Evolutionary conservation across 2,329 filamentous ascomycete species (phyloP).

Genomic region (Aaosphaeria pasadenensis): DNA sequence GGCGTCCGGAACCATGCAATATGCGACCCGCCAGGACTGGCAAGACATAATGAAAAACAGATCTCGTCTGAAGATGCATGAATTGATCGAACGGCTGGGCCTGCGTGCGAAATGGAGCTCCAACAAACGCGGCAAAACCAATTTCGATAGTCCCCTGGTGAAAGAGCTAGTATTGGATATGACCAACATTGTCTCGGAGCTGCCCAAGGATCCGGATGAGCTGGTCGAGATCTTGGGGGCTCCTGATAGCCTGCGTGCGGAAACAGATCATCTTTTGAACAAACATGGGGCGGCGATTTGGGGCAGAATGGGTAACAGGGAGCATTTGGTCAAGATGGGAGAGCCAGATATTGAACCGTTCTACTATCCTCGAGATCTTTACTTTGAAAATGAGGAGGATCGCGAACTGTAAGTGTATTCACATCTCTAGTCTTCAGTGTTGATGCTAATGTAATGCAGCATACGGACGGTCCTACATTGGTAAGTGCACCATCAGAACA

Average conservation of each 20-base stretch:
- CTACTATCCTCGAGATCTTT: constrained; percentile 29
- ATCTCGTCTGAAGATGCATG: constrained; percentile 35
- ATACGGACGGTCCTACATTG: constrained; percentile 34
- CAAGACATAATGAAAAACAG: constrained; percentile 36
- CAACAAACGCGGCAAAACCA: constrained; percentile 36
- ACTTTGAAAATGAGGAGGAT: constrained; percentile 31
- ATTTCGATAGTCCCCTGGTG: constrained; percentile 33
- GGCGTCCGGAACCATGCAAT: constrained; percentile 10
- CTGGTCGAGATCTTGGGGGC: constrained; percentile 25
- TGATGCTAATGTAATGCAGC: constrained; percentile 8
- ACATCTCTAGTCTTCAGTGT: background rate
- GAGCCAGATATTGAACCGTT: constrained; percentile 30
- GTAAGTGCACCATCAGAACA: background rate
- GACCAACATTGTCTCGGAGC: constrained; percentile 26
- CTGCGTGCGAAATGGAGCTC: constrained; percentile 35
- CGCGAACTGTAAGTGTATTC: constrained; percentile 21
- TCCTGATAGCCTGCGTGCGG: constrained; percentile 25
- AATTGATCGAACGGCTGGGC: constrained; percentile 34
- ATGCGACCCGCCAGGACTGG: constrained; percentile 34
- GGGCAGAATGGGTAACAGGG: constrained; percentile 27
- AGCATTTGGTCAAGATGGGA: constrained; percentile 31
- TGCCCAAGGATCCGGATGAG: constrained; percentile 33
- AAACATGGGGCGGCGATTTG: constrained; percentile 33
- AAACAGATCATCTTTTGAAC: constrained; percentile 26
- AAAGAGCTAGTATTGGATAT: constrained; percentile 34